Base-by-base conservation (phyloP, 805 yeast genomes). In the Metschnikowia cubensis region DNA sequence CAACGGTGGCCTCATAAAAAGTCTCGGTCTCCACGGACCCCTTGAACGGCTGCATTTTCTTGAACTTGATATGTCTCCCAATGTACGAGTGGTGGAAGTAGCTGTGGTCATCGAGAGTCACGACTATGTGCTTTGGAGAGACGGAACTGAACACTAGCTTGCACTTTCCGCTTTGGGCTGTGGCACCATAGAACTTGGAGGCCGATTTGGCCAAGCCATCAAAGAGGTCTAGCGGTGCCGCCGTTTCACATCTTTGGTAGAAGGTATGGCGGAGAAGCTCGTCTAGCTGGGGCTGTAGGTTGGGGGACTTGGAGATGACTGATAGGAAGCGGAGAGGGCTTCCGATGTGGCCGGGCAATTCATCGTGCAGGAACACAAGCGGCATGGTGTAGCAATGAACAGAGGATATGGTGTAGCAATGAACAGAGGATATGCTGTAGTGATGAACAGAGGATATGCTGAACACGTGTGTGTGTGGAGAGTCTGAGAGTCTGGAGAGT, bases 81-180 rank as follows among this genome's bases (percentile, higher is more conserved):
- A 52, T 53, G 35, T 56, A 57, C 5, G 53, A 34, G 36, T 56
- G 49, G 25, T 53, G 58, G 21, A 36, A 50, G 33, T 33, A 54
- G 0, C 58, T 48, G 39, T 54, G 50, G 29, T 54, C 56, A 6
- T 50, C 42, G 8, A 57, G 37, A 7, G 21, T n/a, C 8, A 55
- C 15, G 6, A 22, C 13, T 3, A 50, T 21, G 5, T 17, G 7
- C 13, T 37, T 35, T 7, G 48, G 49, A 15, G 37, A 18, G 1
- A 34, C 15, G 4, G 56, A 55, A 47, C 48, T 35, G 13, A 45
- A 37, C 3, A 13, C 31, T 14, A 55, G 45, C 6, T 17, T 34
- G 38, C 54, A 52, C 6, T 25, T 22, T 17, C 35, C 47, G 11
- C 40, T 22, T 4, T 45, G 32, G 8, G 44, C 42, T 14, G 25